Evolutionary conservation across 345 rosid species (phyloP).

Genomic region (Acer negundo): DNA sequence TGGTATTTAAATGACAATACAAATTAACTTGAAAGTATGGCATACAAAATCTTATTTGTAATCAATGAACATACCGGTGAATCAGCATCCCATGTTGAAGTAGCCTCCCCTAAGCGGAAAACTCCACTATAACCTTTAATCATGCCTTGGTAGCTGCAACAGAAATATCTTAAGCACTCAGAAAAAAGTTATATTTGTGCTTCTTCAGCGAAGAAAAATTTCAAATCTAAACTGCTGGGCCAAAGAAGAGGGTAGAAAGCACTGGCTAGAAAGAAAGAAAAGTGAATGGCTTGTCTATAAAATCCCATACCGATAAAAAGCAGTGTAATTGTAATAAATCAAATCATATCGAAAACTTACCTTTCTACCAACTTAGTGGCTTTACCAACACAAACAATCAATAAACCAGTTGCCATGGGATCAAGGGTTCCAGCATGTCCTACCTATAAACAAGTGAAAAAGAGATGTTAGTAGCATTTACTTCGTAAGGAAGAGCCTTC

Average conservation of each 20-base stretch:
- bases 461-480: slow-evolving; percentile 1
- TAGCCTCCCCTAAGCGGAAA: slow-evolving; percentile 96
- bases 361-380: slow-evolving; percentile 89
- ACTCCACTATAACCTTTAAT: slow-evolving; percentile 89
- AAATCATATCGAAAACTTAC: slow-evolving; percentile 39
- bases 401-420: slow-evolving; percentile 97
- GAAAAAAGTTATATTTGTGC: neutral
- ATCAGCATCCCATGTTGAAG: slow-evolving; percentile 97
- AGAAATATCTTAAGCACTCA: slow-evolving; percentile 17
- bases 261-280: slow-evolving; percentile 1
- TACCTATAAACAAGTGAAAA: slow-evolving; percentile 45
- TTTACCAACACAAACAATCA: slow-evolving; percentile 90
- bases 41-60: neutral
- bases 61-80: slow-evolving; percentile 64
- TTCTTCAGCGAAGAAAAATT: slow-evolving; percentile 5
- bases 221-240: neutral
- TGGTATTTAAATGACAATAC: neutral
- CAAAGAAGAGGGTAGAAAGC: neutral
- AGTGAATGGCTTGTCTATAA: slow-evolving; percentile 5
- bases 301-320: slow-evolving; percentile 14
- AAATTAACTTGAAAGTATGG: neutral
- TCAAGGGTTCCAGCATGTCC: slow-evolving; percentile 99
- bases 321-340: neutral
- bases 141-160: slow-evolving; percentile 88
- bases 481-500: neutral